Percentiles rank a stretch among this genome's conserved stretches.
These are phyloP conservation scores for Mycocentrospora acerina DNA, from an alignment of 2,329 filamentous ascomycete genomes.

Conservation along the genomic window DNA sequence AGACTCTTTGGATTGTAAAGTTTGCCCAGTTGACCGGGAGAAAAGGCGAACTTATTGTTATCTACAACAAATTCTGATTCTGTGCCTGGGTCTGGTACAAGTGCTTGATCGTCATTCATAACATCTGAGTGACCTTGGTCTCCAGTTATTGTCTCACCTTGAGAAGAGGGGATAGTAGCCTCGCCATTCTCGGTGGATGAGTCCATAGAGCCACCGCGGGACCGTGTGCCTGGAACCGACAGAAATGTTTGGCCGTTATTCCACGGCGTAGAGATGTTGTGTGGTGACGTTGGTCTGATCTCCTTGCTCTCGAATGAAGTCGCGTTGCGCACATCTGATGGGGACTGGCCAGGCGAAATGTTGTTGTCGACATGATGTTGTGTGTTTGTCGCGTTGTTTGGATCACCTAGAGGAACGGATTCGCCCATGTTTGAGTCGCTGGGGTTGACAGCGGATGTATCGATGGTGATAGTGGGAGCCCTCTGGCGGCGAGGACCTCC, in stretches of 20 bases:
- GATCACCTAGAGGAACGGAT: constrained; percentile 36
- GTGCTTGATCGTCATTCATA: constrained; percentile 66
- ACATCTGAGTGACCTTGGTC: constrained; percentile 53
- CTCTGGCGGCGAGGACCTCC: constrained; percentile 41
- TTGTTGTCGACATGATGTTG: constrained; percentile 23
- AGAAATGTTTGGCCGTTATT: constrained; percentile 61
- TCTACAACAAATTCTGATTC: constrained; percentile 74
- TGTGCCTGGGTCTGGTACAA: constrained; percentile 74
- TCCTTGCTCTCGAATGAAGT: constrained; percentile 66
- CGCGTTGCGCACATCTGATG: constrained; percentile 55
- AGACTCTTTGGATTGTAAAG: constrained; percentile 78
- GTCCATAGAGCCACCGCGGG: constrained; percentile 67
- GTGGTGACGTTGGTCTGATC: constrained; percentile 65
- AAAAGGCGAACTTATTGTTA: constrained; percentile 79
- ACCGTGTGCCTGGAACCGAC: constrained; percentile 63
- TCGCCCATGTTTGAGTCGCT: constrained; percentile 38
- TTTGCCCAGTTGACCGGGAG: constrained; percentile 78
- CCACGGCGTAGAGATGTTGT: constrained; percentile 67
- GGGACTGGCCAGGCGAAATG: constrained; percentile 30
- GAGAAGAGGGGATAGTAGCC: constrained; percentile 50
- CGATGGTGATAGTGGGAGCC: constrained; percentile 56
- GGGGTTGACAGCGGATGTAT: constrained; percentile 51
- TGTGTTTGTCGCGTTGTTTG: constrained; percentile 31
- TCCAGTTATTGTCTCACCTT: constrained; percentile 46
- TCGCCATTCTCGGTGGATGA: constrained; percentile 59